Evolutionary conservation across 75 land plant genomes (phyloP).

Genomic region (Cunninghamia lanceolata): DNA sequence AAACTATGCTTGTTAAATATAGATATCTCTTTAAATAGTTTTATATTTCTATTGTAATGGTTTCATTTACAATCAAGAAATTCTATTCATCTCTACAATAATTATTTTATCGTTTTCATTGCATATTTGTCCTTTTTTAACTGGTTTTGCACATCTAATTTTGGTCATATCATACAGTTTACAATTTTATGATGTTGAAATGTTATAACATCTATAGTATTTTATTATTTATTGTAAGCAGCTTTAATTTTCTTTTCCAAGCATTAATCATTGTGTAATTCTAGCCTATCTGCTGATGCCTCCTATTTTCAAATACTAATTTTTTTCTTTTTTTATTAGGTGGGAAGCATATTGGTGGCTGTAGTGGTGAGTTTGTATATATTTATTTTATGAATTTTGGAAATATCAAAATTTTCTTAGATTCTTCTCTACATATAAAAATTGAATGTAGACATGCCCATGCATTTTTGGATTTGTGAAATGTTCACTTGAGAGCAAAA

Average conservation of each 20-base stretch:
- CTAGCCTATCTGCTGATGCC: neutral
- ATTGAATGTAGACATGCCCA: neutral
- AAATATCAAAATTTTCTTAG: neutral
- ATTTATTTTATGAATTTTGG: neutral
- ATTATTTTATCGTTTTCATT: neutral
- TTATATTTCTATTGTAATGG: neutral
- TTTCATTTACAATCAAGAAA: neutral
- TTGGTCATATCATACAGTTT: neutral
- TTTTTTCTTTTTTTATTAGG: neutral
- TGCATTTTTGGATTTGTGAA: neutral
- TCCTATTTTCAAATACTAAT: neutral
- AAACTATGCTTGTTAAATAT: neutral
- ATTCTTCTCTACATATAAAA: neutral
- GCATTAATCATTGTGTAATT: neutral
- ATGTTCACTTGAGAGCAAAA: neutral
- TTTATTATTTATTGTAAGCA: neutral
- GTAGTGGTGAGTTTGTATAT: neutral
- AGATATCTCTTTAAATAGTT: neutral
- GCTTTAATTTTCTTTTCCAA: neutral
- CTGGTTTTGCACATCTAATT: neutral
- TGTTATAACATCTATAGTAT: neutral
- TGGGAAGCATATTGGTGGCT: constrained; percentile 3
- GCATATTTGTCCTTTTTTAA: neutral
- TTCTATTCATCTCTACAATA: neutral
- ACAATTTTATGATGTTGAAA: neutral